Conservation (phyloP, 2,329 filamentous ascomycete genomes). For the Leptographium wingfieldii region DNA sequence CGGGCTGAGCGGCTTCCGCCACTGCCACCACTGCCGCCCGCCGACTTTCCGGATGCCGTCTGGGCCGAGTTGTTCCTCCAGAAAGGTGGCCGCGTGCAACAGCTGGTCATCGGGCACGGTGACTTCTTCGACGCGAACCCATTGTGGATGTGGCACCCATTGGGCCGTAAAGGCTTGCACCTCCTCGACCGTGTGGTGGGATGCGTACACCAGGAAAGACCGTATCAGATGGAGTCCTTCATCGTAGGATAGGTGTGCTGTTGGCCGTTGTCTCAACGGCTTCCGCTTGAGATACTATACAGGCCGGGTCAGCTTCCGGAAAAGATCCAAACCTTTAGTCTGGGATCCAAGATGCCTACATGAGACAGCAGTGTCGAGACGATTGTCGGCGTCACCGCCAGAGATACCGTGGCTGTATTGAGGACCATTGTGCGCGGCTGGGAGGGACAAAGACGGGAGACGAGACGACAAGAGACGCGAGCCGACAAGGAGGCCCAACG, state of each 20-base stretch:
- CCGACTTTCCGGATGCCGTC: constrained; percentile 66
- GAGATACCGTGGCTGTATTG: constrained; percentile 68
- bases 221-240: constrained; percentile 82
- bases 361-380: constrained; percentile 79
- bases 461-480: too few relatives aligned
- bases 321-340: background rate
- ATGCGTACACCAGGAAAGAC: constrained; percentile 72
- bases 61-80: constrained; percentile 64
- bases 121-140: constrained; percentile 67
- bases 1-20: constrained; percentile 54
- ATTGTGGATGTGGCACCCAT: constrained; percentile 80
- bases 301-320: background rate
- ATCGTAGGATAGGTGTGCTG: constrained; percentile 85
- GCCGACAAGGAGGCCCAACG: background rate
- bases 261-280: constrained; percentile 64
- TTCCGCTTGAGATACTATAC: constrained; percentile 72
- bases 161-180: constrained; percentile 83
- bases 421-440: constrained; percentile 21
- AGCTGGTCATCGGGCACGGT: constrained; percentile 53
- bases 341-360: constrained; percentile 37
- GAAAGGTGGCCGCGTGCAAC: constrained; percentile 48
- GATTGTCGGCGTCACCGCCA: constrained; percentile 78
- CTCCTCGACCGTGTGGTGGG: constrained; percentile 85
- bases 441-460: background rate
- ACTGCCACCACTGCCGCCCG: constrained; percentile 80